These are phyloP conservation scores for Podaxis pistillaris DNA, from an alignment of 768 basidiomycete genomes.

Conservation along the genomic window DNA sequence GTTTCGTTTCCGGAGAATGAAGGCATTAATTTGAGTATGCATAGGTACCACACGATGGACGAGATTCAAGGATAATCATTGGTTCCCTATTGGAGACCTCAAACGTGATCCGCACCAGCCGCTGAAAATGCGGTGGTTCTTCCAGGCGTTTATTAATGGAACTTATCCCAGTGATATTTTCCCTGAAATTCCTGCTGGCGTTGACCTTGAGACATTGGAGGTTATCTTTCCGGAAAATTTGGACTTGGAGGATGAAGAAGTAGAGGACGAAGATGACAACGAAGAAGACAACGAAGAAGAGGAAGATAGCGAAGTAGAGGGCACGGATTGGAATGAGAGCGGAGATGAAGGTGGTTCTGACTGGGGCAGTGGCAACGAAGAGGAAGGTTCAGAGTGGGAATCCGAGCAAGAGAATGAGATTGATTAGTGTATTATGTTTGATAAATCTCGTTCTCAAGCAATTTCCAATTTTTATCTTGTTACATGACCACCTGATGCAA, in stretches of 20 bases:
- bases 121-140: conserved; percentile 3
- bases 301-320: neutral
- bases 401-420: neutral
- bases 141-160: conserved; percentile 3
- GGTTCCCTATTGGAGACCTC: conserved; percentile 4
- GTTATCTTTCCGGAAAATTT: neutral
- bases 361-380: neutral
- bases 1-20: neutral
- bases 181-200: neutral
- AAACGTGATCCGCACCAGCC: neutral
- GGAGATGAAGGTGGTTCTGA: neutral
- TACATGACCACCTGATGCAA: neutral
- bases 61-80: conserved; percentile 1
- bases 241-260: neutral
- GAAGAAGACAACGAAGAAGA: neutral
- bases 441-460: neutral
- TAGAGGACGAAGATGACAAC: neutral
- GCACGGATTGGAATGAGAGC: neutral
- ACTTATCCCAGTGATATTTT: conserved; percentile 2
- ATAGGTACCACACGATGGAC: conserved; percentile 7
- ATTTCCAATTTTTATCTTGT: neutral
- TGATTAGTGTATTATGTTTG: neutral
- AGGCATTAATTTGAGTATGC: neutral
- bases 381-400: neutral
- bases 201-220: neutral